Base-by-base conservation (phyloP, 1,284 basidiomycete species). In the Laetiporus sulphureus region DNA sequence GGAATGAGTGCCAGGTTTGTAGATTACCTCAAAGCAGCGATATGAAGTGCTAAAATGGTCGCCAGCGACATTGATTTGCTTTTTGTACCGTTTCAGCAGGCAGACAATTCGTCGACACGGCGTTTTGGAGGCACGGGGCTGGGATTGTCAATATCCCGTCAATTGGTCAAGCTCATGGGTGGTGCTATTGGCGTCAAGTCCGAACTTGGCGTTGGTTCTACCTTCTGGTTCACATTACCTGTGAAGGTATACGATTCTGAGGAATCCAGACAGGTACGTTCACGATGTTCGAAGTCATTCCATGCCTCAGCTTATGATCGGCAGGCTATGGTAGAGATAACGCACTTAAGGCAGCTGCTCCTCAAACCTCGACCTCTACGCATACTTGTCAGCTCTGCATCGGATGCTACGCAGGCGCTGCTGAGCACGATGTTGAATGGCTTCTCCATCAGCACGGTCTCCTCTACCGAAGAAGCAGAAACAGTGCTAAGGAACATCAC, bases 21-120 rank as follows among this genome's bases (percentile, higher is more conserved):
- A n/a, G n/a, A n/a, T n/a, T n/a, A n/a, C 20, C 5, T 27, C 25
- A 27, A 13, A 8, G 25, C 8, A 27, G 25, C 25, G 7, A 7
- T 27, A 8, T 13, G 25, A 27, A 7, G 13, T 27, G 7, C 25
- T 8, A 27, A 27, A 13, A 27, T 27, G 3, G 10, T 6, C 33
- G 19, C 5, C 36, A 62, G 72, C 46, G 80, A 83, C 46, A 73
- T 79, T 3, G 77, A 82, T 38, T 65, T 75, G 8, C 60, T 85
- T 2, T 85, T 83, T 47, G 73, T 79, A 16, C 81, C 81, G 11
- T 85, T 85, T 49, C 79, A 81, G 48, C 82, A 85, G 60, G 82
- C 80, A 8, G 82, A 85, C 63, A 83, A 79, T 51, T 83, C 80
- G 0, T 81, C 80, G 1, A 83, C 82, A 13, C 72, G 80, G 19